phyloP scores from a whole-genome alignment of 805 yeast genomes.

The Phaffomyces thermotolerans region DNA sequence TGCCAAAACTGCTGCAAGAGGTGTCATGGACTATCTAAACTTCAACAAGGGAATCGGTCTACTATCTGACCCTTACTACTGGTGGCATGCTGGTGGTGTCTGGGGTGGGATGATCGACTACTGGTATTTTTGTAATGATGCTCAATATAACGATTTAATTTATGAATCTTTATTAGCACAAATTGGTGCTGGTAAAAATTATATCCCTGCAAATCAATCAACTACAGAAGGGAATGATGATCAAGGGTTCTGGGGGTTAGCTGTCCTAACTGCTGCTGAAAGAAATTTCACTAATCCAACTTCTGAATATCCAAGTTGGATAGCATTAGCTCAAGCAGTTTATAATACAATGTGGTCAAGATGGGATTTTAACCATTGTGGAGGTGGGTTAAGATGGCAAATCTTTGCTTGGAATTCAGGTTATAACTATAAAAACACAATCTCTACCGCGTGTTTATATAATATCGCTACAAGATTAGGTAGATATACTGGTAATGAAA shows the following conservation, averaged over 20 bases:
- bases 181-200: constrained; percentile 43
- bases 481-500: constrained; percentile 48
- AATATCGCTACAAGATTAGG: constrained; percentile 59
- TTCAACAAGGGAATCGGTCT: constrained; percentile 72
- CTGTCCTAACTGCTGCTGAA: constrained; percentile 59
- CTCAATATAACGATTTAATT: constrained; percentile 51
- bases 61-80: constrained; percentile 70
- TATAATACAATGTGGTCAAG: constrained; percentile 56
- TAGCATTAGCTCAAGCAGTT: constrained; percentile 53
- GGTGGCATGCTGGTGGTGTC: constrained; percentile 95
- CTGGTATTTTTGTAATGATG: constrained; percentile 64
- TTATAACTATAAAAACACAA: constrained; percentile 56
- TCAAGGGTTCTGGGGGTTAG: constrained; percentile 69
- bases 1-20: constrained; percentile 48
- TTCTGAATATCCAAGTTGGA: constrained; percentile 44
- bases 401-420: constrained; percentile 67
- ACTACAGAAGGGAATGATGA: constrained; percentile 71
- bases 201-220: constrained; percentile 56
- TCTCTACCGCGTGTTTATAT: constrained; percentile 57
- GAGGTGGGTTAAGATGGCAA: constrained; percentile 70
- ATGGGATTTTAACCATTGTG: constrained; percentile 51
- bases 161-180: constrained; percentile 47
- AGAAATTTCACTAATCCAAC: constrained; percentile 50
- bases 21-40: constrained; percentile 68
- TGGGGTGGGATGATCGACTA: constrained; percentile 62